Percentiles rank a stretch among this genome's conserved stretches.
Evolutionary conservation across 352 stramenopile genomes (phyloP).

Genomic region (Phytophthora parvispora): DNA sequence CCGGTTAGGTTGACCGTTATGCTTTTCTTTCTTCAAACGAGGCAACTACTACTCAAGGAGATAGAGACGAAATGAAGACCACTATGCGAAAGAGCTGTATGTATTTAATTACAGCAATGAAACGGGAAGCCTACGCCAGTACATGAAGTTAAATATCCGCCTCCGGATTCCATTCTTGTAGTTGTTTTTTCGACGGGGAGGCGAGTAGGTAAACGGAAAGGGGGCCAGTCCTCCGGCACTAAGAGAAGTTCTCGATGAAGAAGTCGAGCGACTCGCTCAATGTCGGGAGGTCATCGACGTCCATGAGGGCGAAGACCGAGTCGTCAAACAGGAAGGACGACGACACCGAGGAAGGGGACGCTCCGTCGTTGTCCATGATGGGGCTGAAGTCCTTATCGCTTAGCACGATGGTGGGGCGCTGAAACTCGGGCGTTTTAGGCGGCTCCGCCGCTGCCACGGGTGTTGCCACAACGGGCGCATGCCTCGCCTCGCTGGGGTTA

Average conservation of each 20-base stretch:
- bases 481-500: conserved; percentile 10
- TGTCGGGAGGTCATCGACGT: conserved; percentile 47
- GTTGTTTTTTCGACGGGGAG: neutral
- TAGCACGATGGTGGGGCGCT: conserved; percentile 34
- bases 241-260: conserved; percentile 58
- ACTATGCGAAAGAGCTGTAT: too few relatives aligned
- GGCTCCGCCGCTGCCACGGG: neutral
- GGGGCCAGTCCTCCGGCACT: neutral
- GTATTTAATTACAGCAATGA: neutral
- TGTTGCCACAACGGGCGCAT: neutral
- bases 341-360: conserved; percentile 46
- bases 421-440: conserved; percentile 10
- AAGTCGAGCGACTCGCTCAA: conserved; percentile 73
- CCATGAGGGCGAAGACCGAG: conserved; percentile 20
- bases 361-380: conserved; percentile 21
- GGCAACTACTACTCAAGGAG: too few relatives aligned
- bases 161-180: neutral
- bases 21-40: too few relatives aligned
- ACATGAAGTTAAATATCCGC: conserved; percentile 20
- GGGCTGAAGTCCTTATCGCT: conserved; percentile 12
- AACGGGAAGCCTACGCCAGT: neutral
- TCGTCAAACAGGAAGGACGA: conserved; percentile 38
- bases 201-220: neutral
- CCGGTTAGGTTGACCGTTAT: too few relatives aligned
- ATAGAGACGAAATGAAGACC: too few relatives aligned